A percentile compares a stretch with the other conserved stretches of the same genome.
Conservation (phyloP, 257 asterid genomes). For the Penstemon barbatus region DNA sequence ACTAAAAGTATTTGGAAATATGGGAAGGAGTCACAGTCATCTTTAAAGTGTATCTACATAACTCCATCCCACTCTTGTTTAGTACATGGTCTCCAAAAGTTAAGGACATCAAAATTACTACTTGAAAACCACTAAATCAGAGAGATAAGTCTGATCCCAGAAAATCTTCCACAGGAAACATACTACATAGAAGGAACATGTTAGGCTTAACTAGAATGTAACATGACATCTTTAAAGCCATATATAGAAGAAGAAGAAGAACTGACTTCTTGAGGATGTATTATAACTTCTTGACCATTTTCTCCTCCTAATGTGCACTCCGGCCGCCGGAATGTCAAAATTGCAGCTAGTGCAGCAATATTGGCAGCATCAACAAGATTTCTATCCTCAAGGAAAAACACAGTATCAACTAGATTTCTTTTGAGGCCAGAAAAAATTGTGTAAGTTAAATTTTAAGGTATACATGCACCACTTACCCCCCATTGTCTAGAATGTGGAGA, state of each 20-base stretch:
- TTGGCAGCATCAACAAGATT: constrained; percentile 98
- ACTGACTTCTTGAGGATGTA: constrained; percentile 83
- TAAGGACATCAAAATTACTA: constrained; percentile 7
- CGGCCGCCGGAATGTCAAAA: constrained; percentile 85
- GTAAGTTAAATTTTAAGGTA: constrained; percentile 16
- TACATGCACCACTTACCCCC: constrained; percentile 61
- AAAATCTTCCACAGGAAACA: constrained; percentile 4
- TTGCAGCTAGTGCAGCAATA: constrained; percentile 93
- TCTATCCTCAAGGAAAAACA: constrained; percentile 38
- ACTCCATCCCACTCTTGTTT: no score
- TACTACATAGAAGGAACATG: not conserved
- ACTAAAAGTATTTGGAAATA: no score
- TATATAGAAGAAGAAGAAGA: constrained; percentile 24
- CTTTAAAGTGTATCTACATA: no score
- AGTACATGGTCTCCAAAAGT: not conserved
- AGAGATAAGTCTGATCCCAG: constrained; percentile 7
- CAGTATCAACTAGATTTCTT: not conserved
- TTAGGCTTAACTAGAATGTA: constrained; percentile 3
- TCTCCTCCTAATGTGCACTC: constrained; percentile 90
- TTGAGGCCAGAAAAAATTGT: constrained; percentile 12
- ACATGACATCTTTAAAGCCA: not conserved
- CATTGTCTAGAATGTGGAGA: constrained; percentile 90
- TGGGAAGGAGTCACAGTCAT: no score
- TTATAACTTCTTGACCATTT: constrained; percentile 73
- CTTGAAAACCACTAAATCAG: constrained; percentile 10